A percentile compares a stretch with the other conserved stretches of the same genome.
Conservation (phyloP, 768 basidiomycete species). For the Podaxis sp. region DNA sequence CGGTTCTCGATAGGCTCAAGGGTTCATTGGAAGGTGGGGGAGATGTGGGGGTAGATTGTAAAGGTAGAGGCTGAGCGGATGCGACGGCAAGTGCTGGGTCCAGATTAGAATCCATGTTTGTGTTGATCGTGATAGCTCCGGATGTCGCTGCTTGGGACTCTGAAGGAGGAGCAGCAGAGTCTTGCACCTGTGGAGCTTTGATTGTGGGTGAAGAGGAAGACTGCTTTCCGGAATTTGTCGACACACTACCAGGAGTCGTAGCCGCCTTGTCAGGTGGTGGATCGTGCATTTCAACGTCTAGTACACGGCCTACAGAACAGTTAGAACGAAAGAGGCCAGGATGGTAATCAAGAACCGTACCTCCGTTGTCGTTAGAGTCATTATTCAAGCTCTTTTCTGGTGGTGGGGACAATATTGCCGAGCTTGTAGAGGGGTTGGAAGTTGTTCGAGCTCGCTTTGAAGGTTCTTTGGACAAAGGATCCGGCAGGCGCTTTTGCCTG, state of each 20-base stretch:
- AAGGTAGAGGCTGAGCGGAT: not conserved
- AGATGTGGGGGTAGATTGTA: not conserved
- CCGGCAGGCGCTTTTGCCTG: not conserved
- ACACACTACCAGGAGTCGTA: not conserved
- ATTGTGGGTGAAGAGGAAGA: slow-evolving; percentile 5
- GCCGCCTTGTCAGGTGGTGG: not conserved
- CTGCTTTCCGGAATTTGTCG: not conserved
- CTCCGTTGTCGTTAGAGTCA: not conserved
- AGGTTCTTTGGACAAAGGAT: slow-evolving; percentile 3
- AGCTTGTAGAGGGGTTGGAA: not conserved
- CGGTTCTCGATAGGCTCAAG: not conserved
- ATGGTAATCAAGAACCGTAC: not conserved
- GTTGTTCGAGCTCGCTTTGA: slow-evolving; percentile 8
- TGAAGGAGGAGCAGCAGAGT: not conserved
- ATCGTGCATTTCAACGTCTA: slow-evolving; percentile 5
- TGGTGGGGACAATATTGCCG: not conserved
- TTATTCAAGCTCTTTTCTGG: not conserved
- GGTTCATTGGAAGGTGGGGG: slow-evolving; percentile 8
- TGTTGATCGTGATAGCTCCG: not conserved
- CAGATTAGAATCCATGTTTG: slow-evolving; percentile 26
- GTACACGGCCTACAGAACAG: not conserved
- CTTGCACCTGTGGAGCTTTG: not conserved
- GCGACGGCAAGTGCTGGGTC: slow-evolving; percentile 15
- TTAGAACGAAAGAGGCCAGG: not conserved
- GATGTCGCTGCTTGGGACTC: not conserved